Evolutionary conservation across 768 basidiomycete species (phyloP).

Genomic region (Kwoniella dendrophila): DNA sequence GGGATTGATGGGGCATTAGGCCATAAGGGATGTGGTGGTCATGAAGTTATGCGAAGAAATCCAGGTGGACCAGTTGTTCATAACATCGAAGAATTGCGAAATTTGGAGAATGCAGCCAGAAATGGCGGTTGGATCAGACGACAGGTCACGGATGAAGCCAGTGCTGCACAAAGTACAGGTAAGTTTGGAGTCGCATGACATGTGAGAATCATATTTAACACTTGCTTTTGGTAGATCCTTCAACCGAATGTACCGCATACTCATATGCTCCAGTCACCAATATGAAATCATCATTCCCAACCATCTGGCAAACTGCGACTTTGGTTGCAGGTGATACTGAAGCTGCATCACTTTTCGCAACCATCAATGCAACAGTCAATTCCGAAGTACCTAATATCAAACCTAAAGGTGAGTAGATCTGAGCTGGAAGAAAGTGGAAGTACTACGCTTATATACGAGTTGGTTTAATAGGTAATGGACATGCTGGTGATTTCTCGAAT

Average conservation of each 20-base stretch:
- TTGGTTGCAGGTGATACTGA: conserved; percentile 51
- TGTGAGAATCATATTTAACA: background rate
- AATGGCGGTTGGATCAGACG: background rate
- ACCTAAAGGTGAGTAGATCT: conserved; percentile 40
- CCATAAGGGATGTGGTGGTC: conserved; percentile 42
- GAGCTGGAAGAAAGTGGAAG: too few species aligned
- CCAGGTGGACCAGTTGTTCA: conserved; percentile 28
- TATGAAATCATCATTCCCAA: conserved; percentile 43
- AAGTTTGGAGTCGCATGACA: conserved; percentile 4
- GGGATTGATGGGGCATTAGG: conserved; percentile 3
- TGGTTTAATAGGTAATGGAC: too few species aligned
- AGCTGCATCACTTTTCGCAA: conserved; percentile 45
- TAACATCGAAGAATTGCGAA: conserved; percentile 5
- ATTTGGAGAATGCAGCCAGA: too few species aligned
- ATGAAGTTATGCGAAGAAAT: conserved; percentile 39
- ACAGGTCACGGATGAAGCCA: conserved; percentile 30
- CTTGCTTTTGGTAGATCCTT: conserved; percentile 32
- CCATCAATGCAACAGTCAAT: conserved; percentile 49
- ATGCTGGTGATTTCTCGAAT: conserved; percentile 51
- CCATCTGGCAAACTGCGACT: conserved; percentile 47
- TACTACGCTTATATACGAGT: too few species aligned
- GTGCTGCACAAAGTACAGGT: conserved; percentile 35
- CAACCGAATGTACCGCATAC: conserved; percentile 51
- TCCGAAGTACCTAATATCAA: conserved; percentile 43
- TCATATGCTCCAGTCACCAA: conserved; percentile 42